Conservation (phyloP, 352 stramenopile genomes). For the Phytophthora citrophthora region DNA sequence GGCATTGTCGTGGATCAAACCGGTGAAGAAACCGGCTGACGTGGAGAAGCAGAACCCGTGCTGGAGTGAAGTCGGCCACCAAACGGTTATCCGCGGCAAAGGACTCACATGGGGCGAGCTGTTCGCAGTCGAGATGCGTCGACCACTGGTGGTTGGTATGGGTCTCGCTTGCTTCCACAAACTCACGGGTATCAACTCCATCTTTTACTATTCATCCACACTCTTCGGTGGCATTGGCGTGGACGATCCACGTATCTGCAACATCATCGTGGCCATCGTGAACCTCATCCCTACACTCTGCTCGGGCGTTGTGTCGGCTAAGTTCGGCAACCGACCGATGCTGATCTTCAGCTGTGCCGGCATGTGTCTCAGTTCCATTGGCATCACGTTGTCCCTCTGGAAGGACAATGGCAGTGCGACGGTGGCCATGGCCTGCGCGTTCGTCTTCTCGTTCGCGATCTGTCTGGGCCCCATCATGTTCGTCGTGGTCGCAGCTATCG, state of each 20-base stretch:
- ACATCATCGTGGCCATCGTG: constrained; percentile 45
- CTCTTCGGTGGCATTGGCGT: constrained; percentile 45
- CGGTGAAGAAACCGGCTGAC: constrained; percentile 13
- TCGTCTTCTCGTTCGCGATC: constrained; percentile 35
- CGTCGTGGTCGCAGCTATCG: constrained; percentile 47
- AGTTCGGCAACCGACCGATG: constrained; percentile 45
- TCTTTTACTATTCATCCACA: constrained; percentile 59
- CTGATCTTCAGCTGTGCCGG: constrained; percentile 36
- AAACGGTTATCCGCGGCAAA: constrained; percentile 22
- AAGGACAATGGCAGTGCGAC: constrained; percentile 19
- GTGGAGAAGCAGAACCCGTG: constrained; percentile 20
- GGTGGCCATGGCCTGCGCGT: constrained; percentile 32
- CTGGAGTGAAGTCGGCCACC: constrained; percentile 32
- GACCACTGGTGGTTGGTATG: constrained; percentile 38
- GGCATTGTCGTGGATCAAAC: constrained; percentile 39
- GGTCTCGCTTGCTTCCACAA: constrained; percentile 44
- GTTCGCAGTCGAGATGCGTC: constrained; percentile 27
- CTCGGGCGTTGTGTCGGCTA: constrained; percentile 28
- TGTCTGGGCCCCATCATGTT: constrained; percentile 45
- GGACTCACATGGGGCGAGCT: constrained; percentile 21
- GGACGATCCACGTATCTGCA: constrained; percentile 34
- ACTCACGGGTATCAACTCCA: constrained; percentile 56
- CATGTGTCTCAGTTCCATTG: constrained; percentile 41
- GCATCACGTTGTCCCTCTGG: constrained; percentile 39
- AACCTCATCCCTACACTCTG: constrained; percentile 41